phyloP scores from a whole-genome alignment of 768 basidiomycete genomes.

The Gymnopilus junonius region DNA sequence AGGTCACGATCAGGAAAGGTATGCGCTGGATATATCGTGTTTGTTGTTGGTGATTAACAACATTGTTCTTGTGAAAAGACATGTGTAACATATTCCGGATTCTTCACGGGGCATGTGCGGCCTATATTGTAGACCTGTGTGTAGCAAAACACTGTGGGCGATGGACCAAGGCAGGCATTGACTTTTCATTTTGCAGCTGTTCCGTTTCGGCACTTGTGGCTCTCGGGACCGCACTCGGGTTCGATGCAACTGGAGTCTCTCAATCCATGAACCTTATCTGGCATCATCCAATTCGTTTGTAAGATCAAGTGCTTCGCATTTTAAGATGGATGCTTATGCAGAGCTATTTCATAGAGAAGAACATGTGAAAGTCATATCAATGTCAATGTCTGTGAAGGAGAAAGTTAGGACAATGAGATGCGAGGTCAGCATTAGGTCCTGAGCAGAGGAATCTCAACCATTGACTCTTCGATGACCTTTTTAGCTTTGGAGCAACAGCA shows the following conservation, averaged over 20 bases:
- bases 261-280: conserved; percentile 56
- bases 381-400: conserved; percentile 45
- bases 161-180: neutral
- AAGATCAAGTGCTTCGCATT: conserved; percentile 15
- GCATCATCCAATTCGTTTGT: conserved; percentile 47
- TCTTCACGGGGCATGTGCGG: conserved; percentile 63
- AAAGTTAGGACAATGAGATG: conserved; percentile 45
- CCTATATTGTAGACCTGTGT: conserved; percentile 58
- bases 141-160: conserved; percentile 18
- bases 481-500: conserved; percentile 46
- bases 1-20: conserved; percentile 44
- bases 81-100: conserved; percentile 56
- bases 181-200: conserved; percentile 34
- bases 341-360: conserved; percentile 37
- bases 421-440: conserved; percentile 38
- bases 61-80: conserved; percentile 40
- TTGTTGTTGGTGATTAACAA: neutral
- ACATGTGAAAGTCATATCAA: conserved; percentile 45
- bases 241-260: conserved; percentile 50
- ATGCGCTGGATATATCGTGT: neutral
- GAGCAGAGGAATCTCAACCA: neutral
- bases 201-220: conserved; percentile 46
- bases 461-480: neutral
- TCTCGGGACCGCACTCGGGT: conserved; percentile 41
- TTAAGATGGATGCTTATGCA: neutral